Base-by-base conservation (phyloP, 2,329 filamentous ascomycete genomes). In the Nemania sp. region DNA sequence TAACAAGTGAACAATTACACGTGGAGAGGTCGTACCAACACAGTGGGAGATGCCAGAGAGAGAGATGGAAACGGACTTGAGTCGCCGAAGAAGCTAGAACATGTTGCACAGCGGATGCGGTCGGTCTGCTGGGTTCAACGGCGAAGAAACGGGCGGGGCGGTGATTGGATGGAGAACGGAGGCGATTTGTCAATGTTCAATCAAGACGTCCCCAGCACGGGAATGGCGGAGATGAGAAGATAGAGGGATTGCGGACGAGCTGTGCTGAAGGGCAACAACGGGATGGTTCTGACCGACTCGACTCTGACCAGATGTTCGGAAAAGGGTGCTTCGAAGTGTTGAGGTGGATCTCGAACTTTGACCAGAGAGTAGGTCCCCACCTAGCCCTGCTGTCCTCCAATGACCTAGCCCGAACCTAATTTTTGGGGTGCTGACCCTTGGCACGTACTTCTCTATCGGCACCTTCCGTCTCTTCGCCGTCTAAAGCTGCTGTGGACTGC, bases 1-100 rank as follows among this genome's bases (percentile, higher is more conserved):
- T 49, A 52, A 62, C 61, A 53, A 54, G 51, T 40, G 15, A 20
- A 56, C 61, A 64, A 60, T 65, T 50, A 60, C 61, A 66, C 63
- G 61, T 62, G 56, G 45, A 65, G 54, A 62, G 49, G 58, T 61
- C 62, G 49, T 53, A 67, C 64, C 64, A 55, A 56, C 53, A 63
- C 59, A 54, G 60, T 59, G 55, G 61, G 58, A 46, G 58, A 52
- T 59, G 42, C 46, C 47, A 54, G 47, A 52, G 46, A 47, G 54
- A 55, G 58, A 62, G 46, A 42, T 54, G 56, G 50, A 49, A 50
- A 52, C 37, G 54, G 57, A 59, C 36, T 46, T 51, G 49, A 56
- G 56, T 34, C 46, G 45, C 33, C 45, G 39, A 48, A 31, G 34
- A 58, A 58, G 56, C 60, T 64, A 66, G 63, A 65, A 66, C 63